phyloP scores from a whole-genome alignment of 2,329 filamentous ascomycete genomes.

The Sclerotinia minor region DNA sequence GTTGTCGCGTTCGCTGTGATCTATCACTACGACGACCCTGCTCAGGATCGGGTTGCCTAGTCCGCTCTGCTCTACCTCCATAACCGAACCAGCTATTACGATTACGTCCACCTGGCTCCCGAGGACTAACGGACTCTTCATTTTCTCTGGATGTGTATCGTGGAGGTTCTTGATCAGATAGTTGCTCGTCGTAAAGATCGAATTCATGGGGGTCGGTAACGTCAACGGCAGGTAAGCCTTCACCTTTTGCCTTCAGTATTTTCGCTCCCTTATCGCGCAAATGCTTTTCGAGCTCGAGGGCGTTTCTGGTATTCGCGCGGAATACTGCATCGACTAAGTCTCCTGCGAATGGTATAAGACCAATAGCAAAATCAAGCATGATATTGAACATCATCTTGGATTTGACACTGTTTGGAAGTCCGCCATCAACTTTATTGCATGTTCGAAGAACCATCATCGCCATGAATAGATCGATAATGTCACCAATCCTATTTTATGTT shows the following conservation, averaged over 20 bases:
- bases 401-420: conserved; percentile 62
- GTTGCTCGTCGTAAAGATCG: conserved; percentile 42
- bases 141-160: conserved; percentile 33
- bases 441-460: conserved; percentile 73
- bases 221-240: conserved; percentile 50
- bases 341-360: conserved; percentile 73
- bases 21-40: conserved; percentile 32
- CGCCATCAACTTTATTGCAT: conserved; percentile 73
- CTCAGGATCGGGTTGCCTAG: conserved; percentile 39
- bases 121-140: conserved; percentile 27
- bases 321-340: conserved; percentile 70
- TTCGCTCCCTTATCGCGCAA: conserved; percentile 68
- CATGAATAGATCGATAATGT: conserved; percentile 70
- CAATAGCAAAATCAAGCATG: conserved; percentile 69
- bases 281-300: conserved; percentile 62
- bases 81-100: conserved; percentile 41
- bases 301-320: conserved; percentile 76
- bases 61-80: conserved; percentile 38
- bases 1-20: conserved; percentile 39
- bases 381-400: conserved; percentile 81
- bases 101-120: conserved; percentile 22
- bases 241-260: conserved; percentile 50
- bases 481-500: conserved; percentile 61
- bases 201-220: conserved; percentile 55
- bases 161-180: conserved; percentile 38